Evolutionary conservation across 768 basidiomycete genomes (phyloP).

Genomic region (Podaxis sp.): DNA sequence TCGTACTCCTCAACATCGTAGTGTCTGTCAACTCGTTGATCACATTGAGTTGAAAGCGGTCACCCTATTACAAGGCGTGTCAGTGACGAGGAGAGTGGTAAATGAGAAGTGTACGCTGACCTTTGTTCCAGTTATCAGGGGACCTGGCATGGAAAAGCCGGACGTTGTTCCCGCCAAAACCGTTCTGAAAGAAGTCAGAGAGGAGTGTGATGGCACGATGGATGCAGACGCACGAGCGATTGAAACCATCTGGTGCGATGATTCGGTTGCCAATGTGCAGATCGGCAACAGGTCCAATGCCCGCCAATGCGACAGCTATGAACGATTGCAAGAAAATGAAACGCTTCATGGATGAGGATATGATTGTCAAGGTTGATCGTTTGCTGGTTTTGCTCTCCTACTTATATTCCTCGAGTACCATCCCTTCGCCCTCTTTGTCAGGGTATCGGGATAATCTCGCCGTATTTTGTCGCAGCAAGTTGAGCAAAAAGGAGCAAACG

Average conservation of each 20-base stretch:
- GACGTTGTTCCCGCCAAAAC: slow-evolving; percentile 29
- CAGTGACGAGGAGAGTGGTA: not conserved
- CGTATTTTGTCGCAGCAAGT: not conserved
- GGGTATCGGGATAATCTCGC: not conserved
- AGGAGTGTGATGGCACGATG: not conserved
- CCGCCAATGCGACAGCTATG: slow-evolving; percentile 16
- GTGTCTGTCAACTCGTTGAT: slow-evolving; percentile 43
- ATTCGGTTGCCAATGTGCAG: slow-evolving; percentile 39
- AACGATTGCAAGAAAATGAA: slow-evolving; percentile 1
- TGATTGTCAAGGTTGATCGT: not conserved
- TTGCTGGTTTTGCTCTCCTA: not conserved
- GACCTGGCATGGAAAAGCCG: slow-evolving; percentile 25
- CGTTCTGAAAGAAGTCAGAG: slow-evolving; percentile 18
- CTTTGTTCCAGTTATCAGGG: slow-evolving; percentile 29
- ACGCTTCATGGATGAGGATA: not conserved
- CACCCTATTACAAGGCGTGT: slow-evolving; percentile 28
- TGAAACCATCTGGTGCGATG: slow-evolving; percentile 49
- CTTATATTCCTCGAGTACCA: not conserved
- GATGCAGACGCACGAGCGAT: slow-evolving; percentile 32
- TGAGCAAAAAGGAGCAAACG: not conserved
- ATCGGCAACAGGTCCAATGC: slow-evolving; percentile 29
- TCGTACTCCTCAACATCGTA: slow-evolving; percentile 48
- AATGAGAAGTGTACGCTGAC: slow-evolving; percentile 11
- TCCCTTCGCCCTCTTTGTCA: not conserved
- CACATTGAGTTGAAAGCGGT: slow-evolving; percentile 45